Conservation (phyloP, 352 stramenopile genomes). For the Phytophthora litchii region DNA sequence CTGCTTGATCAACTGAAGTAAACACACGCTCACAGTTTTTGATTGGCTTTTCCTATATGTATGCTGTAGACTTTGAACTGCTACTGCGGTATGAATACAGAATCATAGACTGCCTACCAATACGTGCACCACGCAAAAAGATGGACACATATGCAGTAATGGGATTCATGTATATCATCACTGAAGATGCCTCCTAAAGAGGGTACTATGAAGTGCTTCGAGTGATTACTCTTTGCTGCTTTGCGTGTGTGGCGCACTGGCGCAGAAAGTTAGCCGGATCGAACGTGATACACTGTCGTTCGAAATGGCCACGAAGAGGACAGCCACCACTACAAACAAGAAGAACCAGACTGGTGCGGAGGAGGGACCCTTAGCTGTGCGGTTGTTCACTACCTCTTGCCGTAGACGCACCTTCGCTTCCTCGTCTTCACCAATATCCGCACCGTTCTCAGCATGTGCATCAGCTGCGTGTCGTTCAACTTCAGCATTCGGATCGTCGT, state of each 20-base stretch:
- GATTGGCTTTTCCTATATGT: constrained; percentile 11
- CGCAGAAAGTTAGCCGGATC: constrained; percentile 42
- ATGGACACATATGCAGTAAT: constrained; percentile 12
- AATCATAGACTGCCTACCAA: neutral
- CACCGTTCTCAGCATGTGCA: constrained; percentile 47
- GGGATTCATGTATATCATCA: constrained; percentile 8
- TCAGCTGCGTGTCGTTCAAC: constrained; percentile 35
- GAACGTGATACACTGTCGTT: constrained; percentile 67
- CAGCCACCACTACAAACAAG: constrained; percentile 52
- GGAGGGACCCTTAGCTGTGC: constrained; percentile 30
- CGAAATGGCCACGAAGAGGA: constrained; percentile 66
- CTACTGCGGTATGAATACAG: constrained; percentile 1
- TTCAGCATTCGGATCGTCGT: constrained; percentile 43
- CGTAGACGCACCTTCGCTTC: constrained; percentile 46
- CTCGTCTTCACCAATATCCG: constrained; percentile 44
- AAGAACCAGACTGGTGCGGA: constrained; percentile 58
- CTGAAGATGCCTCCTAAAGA: constrained; percentile 9
- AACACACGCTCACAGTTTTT: neutral
- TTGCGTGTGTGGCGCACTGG: constrained; percentile 27
- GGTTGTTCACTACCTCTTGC: constrained; percentile 45
- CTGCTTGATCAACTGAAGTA: constrained; percentile 56
- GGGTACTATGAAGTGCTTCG: neutral
- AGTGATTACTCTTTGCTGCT: constrained; percentile 35
- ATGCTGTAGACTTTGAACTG: constrained; percentile 2
- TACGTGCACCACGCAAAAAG: neutral